Evolutionary conservation across 352 stramenopile genomes (phyloP).

Genomic region (Phytophthora fragariae): DNA sequence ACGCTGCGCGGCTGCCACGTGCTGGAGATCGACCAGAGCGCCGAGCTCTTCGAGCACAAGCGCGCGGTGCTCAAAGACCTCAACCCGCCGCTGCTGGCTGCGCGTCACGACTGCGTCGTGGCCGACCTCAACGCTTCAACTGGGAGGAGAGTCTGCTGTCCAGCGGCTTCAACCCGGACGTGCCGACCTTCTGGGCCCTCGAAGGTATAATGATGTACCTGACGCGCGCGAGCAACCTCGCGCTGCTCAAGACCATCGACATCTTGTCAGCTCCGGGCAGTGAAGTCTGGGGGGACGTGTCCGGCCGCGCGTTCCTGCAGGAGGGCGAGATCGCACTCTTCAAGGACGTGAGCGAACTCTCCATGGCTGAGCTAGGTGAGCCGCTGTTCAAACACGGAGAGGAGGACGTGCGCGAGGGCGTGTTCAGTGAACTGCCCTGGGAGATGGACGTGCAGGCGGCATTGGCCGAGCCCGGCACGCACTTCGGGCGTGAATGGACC

Average conservation of each 20-base stretch:
- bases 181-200: conserved; percentile 65
- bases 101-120: conserved; percentile 51
- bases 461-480: conserved; percentile 28
- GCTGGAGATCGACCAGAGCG: conserved; percentile 58
- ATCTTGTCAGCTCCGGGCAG: conserved; percentile 53
- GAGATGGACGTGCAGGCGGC: conserved; percentile 45
- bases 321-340: conserved; percentile 31
- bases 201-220: conserved; percentile 67
- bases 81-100: conserved; percentile 38
- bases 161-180: conserved; percentile 49
- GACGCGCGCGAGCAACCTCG: conserved; percentile 42
- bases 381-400: conserved; percentile 56
- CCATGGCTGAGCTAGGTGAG: conserved; percentile 51
- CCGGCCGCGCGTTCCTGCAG: conserved; percentile 29
- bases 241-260: conserved; percentile 62
- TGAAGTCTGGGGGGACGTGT: conserved; percentile 61
- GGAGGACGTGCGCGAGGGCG: conserved; percentile 50
- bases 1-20: conserved; percentile 49
- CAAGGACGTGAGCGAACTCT: conserved; percentile 48
- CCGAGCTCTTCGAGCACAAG: conserved; percentile 58
- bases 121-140: conserved; percentile 60
- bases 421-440: conserved; percentile 57
- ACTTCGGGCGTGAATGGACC: conserved; percentile 60
- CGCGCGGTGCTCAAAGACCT: conserved; percentile 39
- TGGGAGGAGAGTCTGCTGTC: conserved; percentile 53